These are phyloP conservation scores for Neopestalotiopsis clavispora DNA, from an alignment of 2,329 filamentous ascomycete genomes.

Conservation along the genomic window DNA sequence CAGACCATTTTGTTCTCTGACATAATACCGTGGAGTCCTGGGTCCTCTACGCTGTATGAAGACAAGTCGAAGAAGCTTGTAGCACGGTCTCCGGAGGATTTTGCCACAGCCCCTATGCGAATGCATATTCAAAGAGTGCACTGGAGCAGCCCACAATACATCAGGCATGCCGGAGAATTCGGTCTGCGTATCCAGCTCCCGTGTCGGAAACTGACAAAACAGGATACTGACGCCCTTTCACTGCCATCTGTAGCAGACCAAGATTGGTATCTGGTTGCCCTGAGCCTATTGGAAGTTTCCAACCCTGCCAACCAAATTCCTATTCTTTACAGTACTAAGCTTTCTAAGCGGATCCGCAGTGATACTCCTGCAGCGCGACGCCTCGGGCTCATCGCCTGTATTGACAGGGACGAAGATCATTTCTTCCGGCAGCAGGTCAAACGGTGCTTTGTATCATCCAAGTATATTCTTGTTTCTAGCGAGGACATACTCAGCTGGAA, in stretches of 20 bases:
- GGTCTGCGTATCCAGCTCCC: not conserved
- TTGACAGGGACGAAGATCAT: not conserved
- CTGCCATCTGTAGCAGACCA: not conserved
- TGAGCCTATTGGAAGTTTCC: not conserved
- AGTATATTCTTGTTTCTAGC: not conserved
- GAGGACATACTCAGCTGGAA: not conserved
- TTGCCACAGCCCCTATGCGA: not conserved
- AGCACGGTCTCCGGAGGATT: not conserved
- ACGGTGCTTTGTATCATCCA: not conserved
- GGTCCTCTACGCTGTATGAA: not conserved
- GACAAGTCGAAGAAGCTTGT: too few relatives aligned
- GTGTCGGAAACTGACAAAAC: not conserved
- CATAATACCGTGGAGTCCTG: not conserved
- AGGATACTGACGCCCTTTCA: not conserved
- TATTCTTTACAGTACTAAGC: not conserved
- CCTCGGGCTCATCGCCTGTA: not conserved
- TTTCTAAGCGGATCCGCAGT: not conserved
- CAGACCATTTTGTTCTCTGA: not conserved
- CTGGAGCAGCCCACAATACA: not conserved
- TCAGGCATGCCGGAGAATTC: not conserved
- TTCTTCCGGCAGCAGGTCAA: conserved; percentile 2
- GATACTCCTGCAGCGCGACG: not conserved
- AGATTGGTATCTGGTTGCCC: not conserved
- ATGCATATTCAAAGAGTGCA: not conserved
- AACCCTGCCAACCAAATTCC: not conserved